Evolutionary conservation across 345 rosid species (phyloP), one percentile per base, ranked within the genome.

Genomic region (Syzygium jambos): DNA sequence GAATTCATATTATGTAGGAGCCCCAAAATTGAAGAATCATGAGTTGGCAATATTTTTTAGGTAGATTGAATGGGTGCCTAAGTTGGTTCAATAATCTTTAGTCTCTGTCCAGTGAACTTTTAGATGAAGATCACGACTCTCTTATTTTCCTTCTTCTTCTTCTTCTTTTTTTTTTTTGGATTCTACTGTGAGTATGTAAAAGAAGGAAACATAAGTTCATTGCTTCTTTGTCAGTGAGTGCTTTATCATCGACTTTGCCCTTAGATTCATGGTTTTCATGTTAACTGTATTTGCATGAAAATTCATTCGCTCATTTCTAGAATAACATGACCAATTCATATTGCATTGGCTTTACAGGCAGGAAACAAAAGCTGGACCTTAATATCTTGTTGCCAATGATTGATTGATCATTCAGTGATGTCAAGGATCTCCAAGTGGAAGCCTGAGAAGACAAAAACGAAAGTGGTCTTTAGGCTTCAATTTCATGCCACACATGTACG

Each of bases 401-500:
- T 85, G 87, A 87, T 89, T 93, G 88, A 89, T 86, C 85, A 88
- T 85, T 59, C 86, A 90, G 93, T 59, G 88, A 97, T 97, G 99
- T 97, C 99, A 88, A 96, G 98, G 91, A 86, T 92, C 65, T 86
- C 96, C 11, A 96, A 91, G 93, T 96, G 98, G 99, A 95, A 94
- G 92, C 90, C 92, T 84, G 99, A 97, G 95, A 97, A 97, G 93
- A 95, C 96, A 63, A 97, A 97, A 95, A 94, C 94, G 52, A 97
- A 97, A 92, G 98, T 97, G 57, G 99, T 97, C 86, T 97, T 97
- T 90, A 95, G 99, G 55, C 93, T 97, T 68, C 99, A 96, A 86
- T 97, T 97, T 88, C 98, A 97, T 88, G 99, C 99, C 86, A 97
- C 98, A 16, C 97, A 97, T 92, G 99, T 97, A 95, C 92, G 98